Percentiles rank a stretch among this genome's conserved stretches.
Evolutionary conservation across 129 eudicot genomes (phyloP).

Genomic region (Rutidosis leptorrhynchoides): DNA sequence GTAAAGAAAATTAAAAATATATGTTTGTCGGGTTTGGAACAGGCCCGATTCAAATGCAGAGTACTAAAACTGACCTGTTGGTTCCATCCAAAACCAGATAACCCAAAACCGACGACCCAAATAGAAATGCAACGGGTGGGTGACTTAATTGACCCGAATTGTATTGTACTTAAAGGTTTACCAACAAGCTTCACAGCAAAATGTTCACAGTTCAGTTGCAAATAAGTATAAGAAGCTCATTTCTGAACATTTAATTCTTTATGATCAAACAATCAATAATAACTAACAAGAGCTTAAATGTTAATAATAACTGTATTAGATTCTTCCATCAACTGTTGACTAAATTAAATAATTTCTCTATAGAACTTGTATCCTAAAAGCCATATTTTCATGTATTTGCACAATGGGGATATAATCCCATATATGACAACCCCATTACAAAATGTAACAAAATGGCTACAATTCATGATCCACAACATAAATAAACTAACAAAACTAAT

Average conservation of each 20-base stretch:
- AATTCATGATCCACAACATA: constrained; percentile 15
- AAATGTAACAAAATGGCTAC: constrained; percentile 24
- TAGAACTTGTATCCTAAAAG: constrained; percentile 23
- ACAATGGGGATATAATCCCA: constrained; percentile 25
- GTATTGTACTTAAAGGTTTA: background rate
- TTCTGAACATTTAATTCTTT: background rate
- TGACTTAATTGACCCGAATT: too few species aligned
- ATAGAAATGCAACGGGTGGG: too few species aligned
- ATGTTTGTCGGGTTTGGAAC: too few species aligned
- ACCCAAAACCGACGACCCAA: too few species aligned
- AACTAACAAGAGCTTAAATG: background rate
- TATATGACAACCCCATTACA: constrained; percentile 23
- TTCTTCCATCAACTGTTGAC: background rate
- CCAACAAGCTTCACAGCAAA: background rate
- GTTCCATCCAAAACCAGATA: background rate
- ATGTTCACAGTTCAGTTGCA: background rate
- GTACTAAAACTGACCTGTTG: too few species aligned
- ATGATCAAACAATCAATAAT: background rate
- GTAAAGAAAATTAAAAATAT: too few species aligned
- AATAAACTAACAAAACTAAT: constrained; percentile 9
- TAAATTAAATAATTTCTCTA: constrained; percentile 22
- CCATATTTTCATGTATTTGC: constrained; percentile 20
- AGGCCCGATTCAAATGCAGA: too few species aligned
- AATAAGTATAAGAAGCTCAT: background rate
- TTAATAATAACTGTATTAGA: background rate